phyloP scores from a whole-genome alignment of 1,284 basidiomycete genomes.

The Amylostereum areolatum region DNA sequence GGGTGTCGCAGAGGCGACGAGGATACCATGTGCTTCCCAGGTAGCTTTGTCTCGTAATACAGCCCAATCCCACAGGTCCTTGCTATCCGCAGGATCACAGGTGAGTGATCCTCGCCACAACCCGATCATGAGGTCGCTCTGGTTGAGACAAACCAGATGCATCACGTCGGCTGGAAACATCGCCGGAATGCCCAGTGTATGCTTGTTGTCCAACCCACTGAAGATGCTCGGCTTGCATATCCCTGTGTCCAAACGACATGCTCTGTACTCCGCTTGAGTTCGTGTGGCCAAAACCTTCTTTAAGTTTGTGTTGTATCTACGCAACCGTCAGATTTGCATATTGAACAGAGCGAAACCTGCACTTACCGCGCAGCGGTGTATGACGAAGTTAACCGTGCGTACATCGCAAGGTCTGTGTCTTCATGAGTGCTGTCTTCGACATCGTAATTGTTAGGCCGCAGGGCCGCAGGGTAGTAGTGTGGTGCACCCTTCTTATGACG shows the following conservation, averaged over 20 bases:
- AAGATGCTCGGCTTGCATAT: conserved; percentile 29
- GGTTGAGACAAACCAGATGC: conserved; percentile 26
- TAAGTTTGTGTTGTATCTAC: neutral
- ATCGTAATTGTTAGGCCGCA: conserved; percentile 18
- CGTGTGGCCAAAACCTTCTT: neutral
- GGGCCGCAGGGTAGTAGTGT: conserved; percentile 25
- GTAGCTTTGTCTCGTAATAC: conserved; percentile 14
- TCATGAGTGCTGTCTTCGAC: conserved; percentile 19
- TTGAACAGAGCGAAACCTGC: too few species aligned
- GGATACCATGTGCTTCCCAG: conserved; percentile 29
- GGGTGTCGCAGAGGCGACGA: conserved; percentile 21
- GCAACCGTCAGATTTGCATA: too few species aligned
- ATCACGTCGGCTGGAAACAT: conserved; percentile 26
- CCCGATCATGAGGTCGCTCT: conserved; percentile 21
- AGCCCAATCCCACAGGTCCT: conserved; percentile 24
- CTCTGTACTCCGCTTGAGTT: conserved; percentile 17
- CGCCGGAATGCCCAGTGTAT: conserved; percentile 19
- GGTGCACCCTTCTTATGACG: conserved; percentile 20
- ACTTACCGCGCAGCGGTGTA: too few species aligned
- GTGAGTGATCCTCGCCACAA: conserved; percentile 26
- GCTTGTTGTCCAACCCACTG: conserved; percentile 14
- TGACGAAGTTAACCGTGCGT: too few species aligned
- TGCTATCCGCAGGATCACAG: conserved; percentile 19
- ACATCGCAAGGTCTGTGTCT: neutral
- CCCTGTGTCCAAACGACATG: conserved; percentile 21